These are phyloP conservation scores for Pythium biforme DNA, from an alignment of 352 stramenopile genomes.

Conservation along the genomic window DNA sequence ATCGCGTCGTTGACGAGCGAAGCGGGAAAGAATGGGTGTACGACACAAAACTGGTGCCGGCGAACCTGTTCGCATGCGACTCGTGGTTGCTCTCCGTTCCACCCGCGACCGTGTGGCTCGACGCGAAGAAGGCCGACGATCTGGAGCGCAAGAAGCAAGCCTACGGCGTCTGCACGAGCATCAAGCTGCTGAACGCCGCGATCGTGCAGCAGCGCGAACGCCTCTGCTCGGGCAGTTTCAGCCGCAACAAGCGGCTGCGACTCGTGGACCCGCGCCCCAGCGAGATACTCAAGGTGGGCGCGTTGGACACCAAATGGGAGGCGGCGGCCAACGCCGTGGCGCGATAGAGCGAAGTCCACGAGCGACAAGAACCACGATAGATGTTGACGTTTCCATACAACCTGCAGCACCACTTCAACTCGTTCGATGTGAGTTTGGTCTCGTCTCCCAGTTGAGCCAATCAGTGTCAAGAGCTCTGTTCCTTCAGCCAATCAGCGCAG, in stretches of 20 bases:
- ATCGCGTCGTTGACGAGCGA: slow-evolving; percentile 41
- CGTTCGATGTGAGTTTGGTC: neutral
- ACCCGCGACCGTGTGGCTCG: slow-evolving; percentile 56
- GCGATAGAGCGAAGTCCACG: slow-evolving; percentile 10
- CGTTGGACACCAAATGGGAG: slow-evolving; percentile 43
- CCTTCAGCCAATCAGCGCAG: slow-evolving; percentile 5
- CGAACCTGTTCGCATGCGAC: slow-evolving; percentile 75
- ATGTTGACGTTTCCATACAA: neutral
- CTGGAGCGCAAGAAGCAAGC: slow-evolving; percentile 50
- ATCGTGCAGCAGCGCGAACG: slow-evolving; percentile 60
- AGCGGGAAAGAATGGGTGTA: slow-evolving; percentile 56
- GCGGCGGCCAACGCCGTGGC: slow-evolving; percentile 24
- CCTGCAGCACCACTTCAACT: slow-evolving; percentile 12
- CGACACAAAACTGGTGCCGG: slow-evolving; percentile 61
- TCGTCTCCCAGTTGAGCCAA: slow-evolving; percentile 1
- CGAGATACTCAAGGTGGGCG: slow-evolving; percentile 44
- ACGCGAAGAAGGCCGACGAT: slow-evolving; percentile 50
- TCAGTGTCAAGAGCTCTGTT: neutral
- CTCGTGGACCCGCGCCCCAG: slow-evolving; percentile 45
- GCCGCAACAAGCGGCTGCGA: slow-evolving; percentile 58
- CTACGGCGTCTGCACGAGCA: slow-evolving; percentile 76
- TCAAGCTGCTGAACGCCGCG: slow-evolving; percentile 73
- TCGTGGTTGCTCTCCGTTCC: slow-evolving; percentile 68
- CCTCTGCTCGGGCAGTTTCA: slow-evolving; percentile 64
- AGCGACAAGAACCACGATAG: neutral